Percentiles rank a stretch among this genome's conserved stretches.
phyloP scores from a whole-genome alignment of 129 eudicot genomes.

The Sambucus nigra region DNA sequence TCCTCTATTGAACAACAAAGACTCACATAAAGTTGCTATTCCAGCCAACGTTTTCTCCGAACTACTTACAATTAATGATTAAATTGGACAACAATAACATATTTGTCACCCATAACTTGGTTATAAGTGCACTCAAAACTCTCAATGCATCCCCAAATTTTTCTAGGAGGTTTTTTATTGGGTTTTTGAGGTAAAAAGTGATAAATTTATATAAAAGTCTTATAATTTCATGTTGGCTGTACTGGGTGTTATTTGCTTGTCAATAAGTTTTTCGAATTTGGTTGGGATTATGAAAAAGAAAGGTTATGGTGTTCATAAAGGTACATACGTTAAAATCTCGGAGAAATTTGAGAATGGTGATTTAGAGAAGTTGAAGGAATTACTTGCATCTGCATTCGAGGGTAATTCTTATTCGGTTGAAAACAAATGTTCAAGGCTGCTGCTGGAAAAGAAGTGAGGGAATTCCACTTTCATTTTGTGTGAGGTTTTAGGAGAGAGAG shows the following conservation, averaged over 20 bases:
- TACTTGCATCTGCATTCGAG: slow-evolving; percentile 35
- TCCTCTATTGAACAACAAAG: slow-evolving; percentile 43
- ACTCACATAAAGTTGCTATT: slow-evolving; percentile 16
- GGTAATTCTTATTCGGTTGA: slow-evolving; percentile 27
- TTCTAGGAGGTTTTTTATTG: slow-evolving; percentile 47
- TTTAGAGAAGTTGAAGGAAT: slow-evolving; percentile 36
- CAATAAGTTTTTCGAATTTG: slow-evolving; percentile 63
- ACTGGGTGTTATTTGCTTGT: slow-evolving; percentile 53
- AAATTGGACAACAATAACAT: slow-evolving; percentile 36
- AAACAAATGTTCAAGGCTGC: slow-evolving; percentile 25
- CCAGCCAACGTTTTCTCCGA: slow-evolving; percentile 44
- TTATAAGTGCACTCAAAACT: slow-evolving; percentile 24
- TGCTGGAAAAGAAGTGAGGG: slow-evolving; percentile 45
- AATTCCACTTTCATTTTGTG: no score
- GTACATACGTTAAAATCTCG: slow-evolving; percentile 30
- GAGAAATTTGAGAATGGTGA: slow-evolving; percentile 45
- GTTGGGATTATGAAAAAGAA: slow-evolving; percentile 53
- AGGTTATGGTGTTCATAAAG: slow-evolving; percentile 69
- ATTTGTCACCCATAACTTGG: slow-evolving; percentile 29
- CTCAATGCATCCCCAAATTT: slow-evolving; percentile 23
- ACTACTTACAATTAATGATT: slow-evolving; percentile 21
- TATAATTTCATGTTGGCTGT: slow-evolving; percentile 62
- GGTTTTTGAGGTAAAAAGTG: slow-evolving; percentile 35
- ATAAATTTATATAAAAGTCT: slow-evolving; percentile 41
- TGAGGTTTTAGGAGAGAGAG: no score